Conservation (phyloP, 371 early-diverging fungal species). For the Smittium culicis region DNA sequence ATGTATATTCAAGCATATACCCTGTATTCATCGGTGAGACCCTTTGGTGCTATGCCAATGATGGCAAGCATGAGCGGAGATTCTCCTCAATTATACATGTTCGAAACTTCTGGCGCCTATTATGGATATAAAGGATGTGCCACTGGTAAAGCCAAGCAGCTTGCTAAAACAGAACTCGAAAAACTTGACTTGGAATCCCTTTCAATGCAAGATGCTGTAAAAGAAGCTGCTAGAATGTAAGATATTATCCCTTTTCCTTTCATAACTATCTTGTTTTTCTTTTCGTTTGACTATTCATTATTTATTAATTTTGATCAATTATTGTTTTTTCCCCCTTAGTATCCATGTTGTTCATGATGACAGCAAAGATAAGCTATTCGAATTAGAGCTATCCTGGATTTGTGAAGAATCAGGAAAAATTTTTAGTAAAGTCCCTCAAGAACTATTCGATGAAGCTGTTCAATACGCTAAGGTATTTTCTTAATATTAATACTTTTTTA, state of each 20-base stretch:
- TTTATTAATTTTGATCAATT: constrained; percentile 28
- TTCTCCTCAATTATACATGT: constrained; percentile 77
- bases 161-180: constrained; percentile 94
- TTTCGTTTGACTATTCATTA: constrained; percentile 9
- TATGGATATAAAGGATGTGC: constrained; percentile 94
- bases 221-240: constrained; percentile 79
- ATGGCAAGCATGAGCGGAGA: constrained; percentile 60
- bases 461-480: constrained; percentile 20
- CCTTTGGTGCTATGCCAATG: constrained; percentile 83
- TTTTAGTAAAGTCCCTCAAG: constrained; percentile 79
- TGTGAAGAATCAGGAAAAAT: constrained; percentile 63
- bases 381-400: constrained; percentile 93
- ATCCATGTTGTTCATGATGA: constrained; percentile 92
- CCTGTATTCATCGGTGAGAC: constrained; percentile 90
- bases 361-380: constrained; percentile 93
- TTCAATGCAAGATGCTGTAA: constrained; percentile 78
- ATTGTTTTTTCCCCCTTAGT: constrained; percentile 1
- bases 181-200: constrained; percentile 77
- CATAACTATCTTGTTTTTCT: constrained; percentile 13
- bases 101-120: constrained; percentile 94
- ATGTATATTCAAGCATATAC: constrained; percentile 91
- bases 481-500: background rate
- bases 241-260: constrained; percentile 40
- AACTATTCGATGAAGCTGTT: constrained; percentile 70
- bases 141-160: constrained; percentile 89